Evolutionary conservation across 108 stramenopile species (phyloP).

Genomic region (Cafeteria roenbergensis): DNA sequence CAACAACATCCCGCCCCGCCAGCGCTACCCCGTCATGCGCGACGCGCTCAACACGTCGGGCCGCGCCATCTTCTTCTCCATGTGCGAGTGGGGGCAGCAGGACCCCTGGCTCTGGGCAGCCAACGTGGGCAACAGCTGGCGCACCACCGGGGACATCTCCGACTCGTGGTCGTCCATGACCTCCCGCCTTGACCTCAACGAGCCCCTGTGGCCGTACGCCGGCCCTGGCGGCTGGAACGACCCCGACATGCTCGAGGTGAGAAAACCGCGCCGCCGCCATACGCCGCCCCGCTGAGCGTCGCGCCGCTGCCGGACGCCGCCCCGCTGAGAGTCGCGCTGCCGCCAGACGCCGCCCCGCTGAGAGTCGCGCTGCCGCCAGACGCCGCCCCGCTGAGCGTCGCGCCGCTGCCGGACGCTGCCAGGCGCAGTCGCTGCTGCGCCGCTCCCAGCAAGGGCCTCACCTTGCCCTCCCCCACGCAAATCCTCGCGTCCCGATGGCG

Average conservation of each 20-base stretch:
- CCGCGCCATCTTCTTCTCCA: conserved; percentile 41
- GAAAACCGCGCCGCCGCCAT: no score
- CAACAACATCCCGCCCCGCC: background rate
- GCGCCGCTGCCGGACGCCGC: no score
- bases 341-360: no score
- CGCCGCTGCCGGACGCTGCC: no score
- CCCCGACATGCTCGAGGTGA: conserved; percentile 25
- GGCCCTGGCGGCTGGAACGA: conserved; percentile 48
- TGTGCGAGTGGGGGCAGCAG: conserved; percentile 47
- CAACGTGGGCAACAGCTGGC: conserved; percentile 43
- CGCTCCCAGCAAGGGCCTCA: no score
- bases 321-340: no score
- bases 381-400: no score
- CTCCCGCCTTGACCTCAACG: conserved; percentile 15
- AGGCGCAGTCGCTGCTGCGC: no score
- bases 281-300: no score
- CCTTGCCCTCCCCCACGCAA: no score
- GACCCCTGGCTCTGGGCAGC: conserved; percentile 33
- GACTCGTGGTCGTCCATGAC: conserved; percentile 30
- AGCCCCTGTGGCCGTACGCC: conserved; percentile 23
- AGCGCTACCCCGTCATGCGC: conserved; percentile 29
- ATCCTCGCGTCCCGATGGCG: no score
- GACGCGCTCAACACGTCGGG: conserved; percentile 45
- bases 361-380: no score
- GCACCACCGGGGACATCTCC: conserved; percentile 40